Evolutionary conservation across 2,329 filamentous ascomycete species (phyloP), one percentile per base, ranked within the genome.

Genomic region (Ophiostoma himal-ulmi): DNA sequence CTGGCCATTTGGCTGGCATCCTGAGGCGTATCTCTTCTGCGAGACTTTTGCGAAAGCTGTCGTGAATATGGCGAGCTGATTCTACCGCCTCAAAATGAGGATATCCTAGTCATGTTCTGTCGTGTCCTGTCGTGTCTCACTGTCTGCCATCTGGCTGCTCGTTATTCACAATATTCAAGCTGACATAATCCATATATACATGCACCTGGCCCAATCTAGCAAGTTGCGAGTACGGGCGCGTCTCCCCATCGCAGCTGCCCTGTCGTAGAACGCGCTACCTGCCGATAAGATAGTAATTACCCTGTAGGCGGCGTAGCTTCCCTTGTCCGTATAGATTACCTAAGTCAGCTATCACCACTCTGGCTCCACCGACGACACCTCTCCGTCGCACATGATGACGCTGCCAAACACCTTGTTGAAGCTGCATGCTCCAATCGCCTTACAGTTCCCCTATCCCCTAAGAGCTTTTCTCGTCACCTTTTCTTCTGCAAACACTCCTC

Each of bases 311-410:
- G 7, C 57, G 26, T 64, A 36, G 60, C 60, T 64, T 7, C 20
- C 30, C 34, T n/a, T 48, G 20, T 48, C 17, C 41, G 41, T 48
- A 48, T 34, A 17, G 30, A 64, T 64, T 64, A 64, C 60, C 57
- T 62, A 62, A 62, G 22, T 20, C 54, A 30, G 60, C 30, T 37
- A 64, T 36, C 60, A 20, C 30, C 34, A 6, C 2, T 10, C 4
- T 22, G 22, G 17, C 60, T 37, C 60, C 60, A 64, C 60, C 13
- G 52, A 64, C 60, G 60, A 64, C 60, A 54, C 64, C 22, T 36
- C 69, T 54, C 39, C 64, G 30, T 57, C 68, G 17, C 64, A 37
- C 37, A 60, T 57, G 69, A 70, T 68, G 69, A 70, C 65, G 65
- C 54, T 68, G 39, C 69, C 30, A 39, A 39, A 52, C 57, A 57